phyloP scores from a whole-genome alignment of 805 yeast species.

The Cyberlindnera amylophila region DNA sequence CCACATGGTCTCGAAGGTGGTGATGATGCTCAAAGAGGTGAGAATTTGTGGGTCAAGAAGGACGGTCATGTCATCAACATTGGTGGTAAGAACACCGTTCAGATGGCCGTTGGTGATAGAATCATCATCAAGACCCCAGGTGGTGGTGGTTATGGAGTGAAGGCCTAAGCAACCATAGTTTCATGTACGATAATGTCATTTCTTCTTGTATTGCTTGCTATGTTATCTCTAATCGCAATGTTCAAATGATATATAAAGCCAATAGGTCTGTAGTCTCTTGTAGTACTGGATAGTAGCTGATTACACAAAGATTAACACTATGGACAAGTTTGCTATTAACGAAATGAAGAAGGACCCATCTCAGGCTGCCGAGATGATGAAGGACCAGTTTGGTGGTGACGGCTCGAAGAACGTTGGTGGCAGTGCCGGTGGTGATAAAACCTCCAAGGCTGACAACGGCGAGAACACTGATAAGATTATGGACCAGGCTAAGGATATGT shows the following conservation, averaged over 20 bases:
- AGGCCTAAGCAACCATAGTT: neutral
- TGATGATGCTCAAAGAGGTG: slow-evolving; percentile 66
- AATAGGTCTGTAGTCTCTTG: neutral
- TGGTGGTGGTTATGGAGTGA: slow-evolving; percentile 74
- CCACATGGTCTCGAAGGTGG: slow-evolving; percentile 92
- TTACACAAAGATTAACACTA: neutral
- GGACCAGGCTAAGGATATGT: slow-evolving; percentile 18
- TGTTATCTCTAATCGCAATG: neutral
- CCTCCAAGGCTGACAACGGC: slow-evolving; percentile 8
- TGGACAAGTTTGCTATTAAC: slow-evolving; percentile 4
- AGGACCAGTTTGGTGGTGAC: slow-evolving; percentile 7
- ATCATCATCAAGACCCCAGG: slow-evolving; percentile 74
- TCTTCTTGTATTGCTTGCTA: neutral
- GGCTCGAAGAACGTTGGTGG: slow-evolving; percentile 16
- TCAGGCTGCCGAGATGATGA: slow-evolving; percentile 6
- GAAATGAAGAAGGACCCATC: slow-evolving; percentile 10
- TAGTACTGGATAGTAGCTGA: no score
- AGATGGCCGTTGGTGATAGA: slow-evolving; percentile 58
- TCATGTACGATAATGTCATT: neutral
- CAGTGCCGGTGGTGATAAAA: slow-evolving; percentile 16
- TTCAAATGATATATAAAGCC: no score
- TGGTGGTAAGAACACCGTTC: slow-evolving; percentile 70
- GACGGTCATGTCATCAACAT: slow-evolving; percentile 40
- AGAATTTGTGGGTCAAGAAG: slow-evolving; percentile 49
- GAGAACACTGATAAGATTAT: slow-evolving; percentile 11